Evolutionary conservation across 345 rosid species (phyloP), one percentile per base, ranked within the genome.

Genomic region (Brassica juncea): DNA sequence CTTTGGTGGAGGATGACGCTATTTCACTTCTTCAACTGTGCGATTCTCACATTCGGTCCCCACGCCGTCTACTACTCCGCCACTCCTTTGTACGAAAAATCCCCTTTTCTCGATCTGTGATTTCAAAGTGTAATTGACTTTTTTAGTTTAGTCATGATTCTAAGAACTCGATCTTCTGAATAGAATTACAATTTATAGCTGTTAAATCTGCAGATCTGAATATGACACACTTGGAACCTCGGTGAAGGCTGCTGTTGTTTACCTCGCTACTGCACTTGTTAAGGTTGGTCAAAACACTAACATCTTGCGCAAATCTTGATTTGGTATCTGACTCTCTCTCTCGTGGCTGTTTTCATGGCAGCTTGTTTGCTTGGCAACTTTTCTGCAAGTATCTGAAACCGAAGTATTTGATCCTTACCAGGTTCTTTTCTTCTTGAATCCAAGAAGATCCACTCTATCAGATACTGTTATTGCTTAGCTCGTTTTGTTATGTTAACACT

Each of bases 41-140:
- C 99, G 31, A 94, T 94, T 84, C 94, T 94, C 82, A 92, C 98
- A 34, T 94, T 92, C 77, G 99, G 96, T 6, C 99, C 99, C 74
- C 99, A 94, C 84, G 99, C 99, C 82, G 97, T 94, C 75, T 94
- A 94, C 85, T 92, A 92, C 92, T 94, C 99, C 71, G 98, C 98
- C 67, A 94, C 99, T 71, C 99, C 99, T 0, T 74, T 92, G 99
- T 94, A 86, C 4, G 86, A 6, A 2, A 34, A 66, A 76, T 0
- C 6, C 4, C 19, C n/a, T 47, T 57, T 67, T 70, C 62, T 72
- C 68, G 78, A 77, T 78, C 76, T 79, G 52, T 39, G 59, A 72
- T 58, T 62, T 65, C 47, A 25, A 47, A 16, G 75, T 52, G 21
- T 1, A 6, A 30, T 49, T 49, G 4, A 19, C 3, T 0, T 6